A percentile compares a stretch with the other conserved stretches of the same genome.
phyloP scores from a whole-genome alignment of 1,284 basidiomycete genomes.

The Golubevia pallescens region DNA sequence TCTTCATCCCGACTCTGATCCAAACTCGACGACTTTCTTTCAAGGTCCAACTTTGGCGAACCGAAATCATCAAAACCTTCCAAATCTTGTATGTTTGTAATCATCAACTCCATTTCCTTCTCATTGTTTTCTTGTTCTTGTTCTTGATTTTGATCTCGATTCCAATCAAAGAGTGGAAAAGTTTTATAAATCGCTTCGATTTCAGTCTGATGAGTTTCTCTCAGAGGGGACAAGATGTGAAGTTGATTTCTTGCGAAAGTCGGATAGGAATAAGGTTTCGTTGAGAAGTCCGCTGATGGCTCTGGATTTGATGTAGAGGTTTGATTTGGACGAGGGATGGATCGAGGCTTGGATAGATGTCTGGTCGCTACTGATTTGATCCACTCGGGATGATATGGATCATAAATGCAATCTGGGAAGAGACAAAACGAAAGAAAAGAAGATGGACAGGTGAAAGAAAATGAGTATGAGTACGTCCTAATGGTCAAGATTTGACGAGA shows the following conservation, averaged over 20 bases:
- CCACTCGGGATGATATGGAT: constrained; percentile 44
- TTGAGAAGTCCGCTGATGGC: too few species aligned
- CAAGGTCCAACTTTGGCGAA: constrained; percentile 12
- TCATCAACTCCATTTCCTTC: constrained; percentile 7
- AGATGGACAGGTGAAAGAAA: too few species aligned
- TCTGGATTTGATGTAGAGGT: too few species aligned
- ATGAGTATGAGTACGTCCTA: too few species aligned
- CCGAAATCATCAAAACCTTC: constrained; percentile 43
- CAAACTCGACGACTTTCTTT: constrained; percentile 12
- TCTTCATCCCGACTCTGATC: constrained; percentile 1
- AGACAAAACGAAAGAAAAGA: too few species aligned
- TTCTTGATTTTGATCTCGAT: not conserved
- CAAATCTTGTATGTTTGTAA: constrained; percentile 20
- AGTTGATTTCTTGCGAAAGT: constrained; percentile 4
- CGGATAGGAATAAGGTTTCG: too few species aligned
- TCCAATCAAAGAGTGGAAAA: constrained; percentile 15
- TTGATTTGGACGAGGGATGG: too few species aligned
- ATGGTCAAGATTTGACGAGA: too few species aligned
- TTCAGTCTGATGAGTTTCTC: constrained; percentile 39
- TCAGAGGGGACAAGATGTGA: constrained; percentile 41
- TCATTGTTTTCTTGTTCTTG: not conserved
- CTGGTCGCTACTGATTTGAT: constrained; percentile 39
- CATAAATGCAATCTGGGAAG: constrained; percentile 46
- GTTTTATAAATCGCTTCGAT: constrained; percentile 37
- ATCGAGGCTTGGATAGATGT: constrained; percentile 14